Percentiles rank a stretch among this genome's conserved stretches.
Evolutionary conservation across 2,329 filamentous ascomycete species (phyloP).

Genomic region (Exophiala mesophila): DNA sequence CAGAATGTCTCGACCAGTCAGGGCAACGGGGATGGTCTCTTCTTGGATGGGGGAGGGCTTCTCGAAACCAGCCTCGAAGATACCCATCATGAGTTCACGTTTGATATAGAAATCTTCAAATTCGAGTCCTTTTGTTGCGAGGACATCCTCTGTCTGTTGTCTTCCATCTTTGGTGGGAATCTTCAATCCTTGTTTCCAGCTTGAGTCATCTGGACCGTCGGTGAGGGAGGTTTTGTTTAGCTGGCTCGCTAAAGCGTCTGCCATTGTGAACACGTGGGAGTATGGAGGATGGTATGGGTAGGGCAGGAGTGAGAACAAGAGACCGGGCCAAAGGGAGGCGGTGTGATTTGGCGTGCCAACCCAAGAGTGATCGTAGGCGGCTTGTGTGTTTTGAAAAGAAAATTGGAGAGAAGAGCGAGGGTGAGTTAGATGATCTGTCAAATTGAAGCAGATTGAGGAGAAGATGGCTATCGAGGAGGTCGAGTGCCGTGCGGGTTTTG

Average conservation of each 20-base stretch:
- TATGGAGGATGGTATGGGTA: no score
- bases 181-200: conserved; percentile 44
- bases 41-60: conserved; percentile 99
- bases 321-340: no score
- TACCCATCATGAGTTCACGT: conserved; percentile 94
- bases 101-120: conserved; percentile 97
- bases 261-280: conserved; percentile 12
- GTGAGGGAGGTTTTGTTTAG: conserved; percentile 41
- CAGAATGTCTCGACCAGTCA: conserved; percentile 91
- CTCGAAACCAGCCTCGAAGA: conserved; percentile 98
- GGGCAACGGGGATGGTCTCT: conserved; percentile 94
- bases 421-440: no score
- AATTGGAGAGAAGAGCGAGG: no score
- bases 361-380: no score
- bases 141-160: conserved; percentile 70
- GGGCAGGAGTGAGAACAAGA: no score
- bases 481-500: no score
- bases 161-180: conserved; percentile 44
- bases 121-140: conserved; percentile 92
- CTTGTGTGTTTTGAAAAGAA: no score
- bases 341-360: no score
- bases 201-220: conserved; percentile 35
- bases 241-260: conserved; percentile 38
- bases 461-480: no score
- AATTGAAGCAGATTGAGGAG: no score